Percentiles rank a stretch among this genome's conserved stretches.
Evolutionary conservation across 2,329 filamentous ascomycete genomes (phyloP).

Genomic region (Sporothrix mexicana): DNA sequence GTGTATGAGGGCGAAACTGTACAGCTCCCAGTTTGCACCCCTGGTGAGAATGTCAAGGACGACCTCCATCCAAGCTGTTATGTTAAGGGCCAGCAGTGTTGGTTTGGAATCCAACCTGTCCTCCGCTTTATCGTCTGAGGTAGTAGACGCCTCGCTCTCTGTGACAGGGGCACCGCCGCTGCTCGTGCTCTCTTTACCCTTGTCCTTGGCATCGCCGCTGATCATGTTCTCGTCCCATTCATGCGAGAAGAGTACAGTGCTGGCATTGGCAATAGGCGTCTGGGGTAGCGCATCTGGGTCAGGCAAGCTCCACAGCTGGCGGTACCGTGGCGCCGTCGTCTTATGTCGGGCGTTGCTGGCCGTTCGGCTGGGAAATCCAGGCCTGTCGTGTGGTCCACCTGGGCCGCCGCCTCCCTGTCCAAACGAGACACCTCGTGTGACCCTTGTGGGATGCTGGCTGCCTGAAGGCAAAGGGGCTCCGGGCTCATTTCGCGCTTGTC

Average conservation of each 20-base stretch:
- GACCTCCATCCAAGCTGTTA: constrained; percentile 76
- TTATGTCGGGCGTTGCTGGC: constrained; percentile 48
- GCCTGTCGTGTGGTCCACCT: constrained; percentile 18
- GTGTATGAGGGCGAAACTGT: constrained; percentile 87
- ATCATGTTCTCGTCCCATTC: constrained; percentile 34
- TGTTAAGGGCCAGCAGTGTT: constrained; percentile 53
- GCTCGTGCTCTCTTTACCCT: constrained; percentile 30
- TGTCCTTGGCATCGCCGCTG: background rate
- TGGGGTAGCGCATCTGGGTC: constrained; percentile 63
- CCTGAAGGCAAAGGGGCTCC: constrained; percentile 48
- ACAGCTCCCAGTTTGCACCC: constrained; percentile 86
- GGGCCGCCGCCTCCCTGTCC: constrained; percentile 45
- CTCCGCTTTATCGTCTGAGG: background rate
- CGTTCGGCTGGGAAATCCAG: constrained; percentile 48
- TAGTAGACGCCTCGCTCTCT: background rate
- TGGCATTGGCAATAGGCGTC: constrained; percentile 52
- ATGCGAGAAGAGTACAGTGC: constrained; percentile 58
- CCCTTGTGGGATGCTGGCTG: constrained; percentile 36
- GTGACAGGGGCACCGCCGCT: background rate
- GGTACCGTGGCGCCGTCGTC: constrained; percentile 47
- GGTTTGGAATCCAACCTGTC: background rate
- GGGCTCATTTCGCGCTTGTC: constrained; percentile 54
- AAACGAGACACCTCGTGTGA: constrained; percentile 56
- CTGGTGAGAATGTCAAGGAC: constrained; percentile 75
- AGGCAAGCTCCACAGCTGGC: constrained; percentile 64